Evolutionary conservation across 768 basidiomycete species (phyloP), one percentile per base, ranked within the genome.

Genomic region (Lactarius quietus): DNA sequence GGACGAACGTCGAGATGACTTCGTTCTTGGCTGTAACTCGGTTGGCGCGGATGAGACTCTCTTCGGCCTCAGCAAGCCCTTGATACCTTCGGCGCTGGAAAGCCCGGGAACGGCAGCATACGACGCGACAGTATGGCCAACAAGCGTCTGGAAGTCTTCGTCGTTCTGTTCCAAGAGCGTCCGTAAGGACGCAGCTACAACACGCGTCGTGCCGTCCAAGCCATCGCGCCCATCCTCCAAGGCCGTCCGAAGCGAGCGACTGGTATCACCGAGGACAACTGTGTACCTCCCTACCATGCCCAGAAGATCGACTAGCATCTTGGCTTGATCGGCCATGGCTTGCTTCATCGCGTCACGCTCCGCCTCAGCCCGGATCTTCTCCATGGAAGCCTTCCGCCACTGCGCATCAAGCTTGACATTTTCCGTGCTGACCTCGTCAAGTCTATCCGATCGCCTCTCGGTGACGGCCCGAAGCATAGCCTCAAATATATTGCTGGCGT

Each of bases 211-310:
- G 20, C 69, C 74, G 45, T 76, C 71, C 38, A 76, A 56, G 36
- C 78, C 77, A 68, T 80, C 78, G 56, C 74, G 61, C 48, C 76
- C 76, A 18, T 75, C 77, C 28, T 79, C 77, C 12, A 74, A 66
- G 62, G 73, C 85, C 48, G 64, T 76, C 65, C 65, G 76, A 74
- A 73, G 84, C 74, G 63, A 81, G 77, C 73, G 73, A 33, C 80
- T 78, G 20, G 81, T 79, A 64, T 92, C 88, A 15, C 82, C 84
- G 33, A 93, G 79, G 74, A 87, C 82, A 54, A 88, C 83, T 5
- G 88, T 92, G 72, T 88, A 90, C 68, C 90, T 80, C 41, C 90
- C 90, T 26, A 95, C 79, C 82, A 93, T 86, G 17, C 92, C 90
- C 33, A 93, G 77, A n/a, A 94, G 80, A 67, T 80, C 81, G 31